Base-by-base conservation (phyloP, 805 yeast species). In the Priceomyces medius region DNA sequence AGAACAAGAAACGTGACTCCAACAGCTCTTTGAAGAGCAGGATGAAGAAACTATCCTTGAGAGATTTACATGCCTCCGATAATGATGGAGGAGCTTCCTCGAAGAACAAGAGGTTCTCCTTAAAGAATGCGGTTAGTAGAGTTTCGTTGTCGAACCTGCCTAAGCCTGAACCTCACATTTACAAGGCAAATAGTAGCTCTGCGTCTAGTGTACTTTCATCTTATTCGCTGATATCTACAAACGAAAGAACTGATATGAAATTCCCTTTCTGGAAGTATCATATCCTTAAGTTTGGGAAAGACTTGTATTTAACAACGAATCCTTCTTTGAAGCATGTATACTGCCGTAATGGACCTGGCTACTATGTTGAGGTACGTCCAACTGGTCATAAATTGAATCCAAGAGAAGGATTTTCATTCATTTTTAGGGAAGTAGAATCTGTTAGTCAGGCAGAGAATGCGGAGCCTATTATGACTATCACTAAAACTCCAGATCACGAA, bases 211-310 rank as follows among this genome's bases (percentile, higher is more conserved):
- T 20, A 10, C 8, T 37, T 31, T 18, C 34, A 8, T 13, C 29
- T 13, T 8, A 24, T 3, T 21, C 40, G 7, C 12, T 20, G 20
- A 28, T 18, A 14, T 26, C 31, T 4, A 23, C 16, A 14, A 8
- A 12, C 13, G 33, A 19, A 27, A 24, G 6, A 16, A 12, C 13
- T 18, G 12, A 35, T 12, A 17, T 29, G 10, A 35, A 38, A 10
- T 42, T 61, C 17, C 71, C 69, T 13, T 76, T 70, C 48, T 81
- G 83, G 81, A 82, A 81, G 53, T 84, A 83, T 51, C 89, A 84
- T 53, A 63, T 82, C 4, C 54, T 79, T 18, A 72, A 68, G 40
- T 63, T 79, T 38, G 80, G 81, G 8, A 71, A 68, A 29, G 81
- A 77, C 48, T 61, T 80, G 35, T 82, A 81, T 53, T 53, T 83